phyloP scores from a whole-genome alignment of 495 filamentous ascomycete species.

The Lentithecium fluviatile region DNA sequence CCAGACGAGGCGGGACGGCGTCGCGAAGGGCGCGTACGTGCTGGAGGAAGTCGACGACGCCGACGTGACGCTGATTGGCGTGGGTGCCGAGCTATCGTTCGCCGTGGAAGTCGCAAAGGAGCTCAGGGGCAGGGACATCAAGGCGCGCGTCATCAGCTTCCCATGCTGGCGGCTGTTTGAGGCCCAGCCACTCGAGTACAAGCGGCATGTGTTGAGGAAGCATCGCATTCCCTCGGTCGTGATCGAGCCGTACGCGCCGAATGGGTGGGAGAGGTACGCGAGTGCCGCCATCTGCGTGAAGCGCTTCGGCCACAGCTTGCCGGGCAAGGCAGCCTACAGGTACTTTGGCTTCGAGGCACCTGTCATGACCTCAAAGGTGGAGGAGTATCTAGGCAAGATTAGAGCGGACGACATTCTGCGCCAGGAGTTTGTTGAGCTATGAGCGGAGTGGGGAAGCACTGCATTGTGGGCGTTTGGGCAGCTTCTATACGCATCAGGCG shows the following conservation, averaged over 20 bases:
- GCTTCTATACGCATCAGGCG: neutral
- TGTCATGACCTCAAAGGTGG: constrained; percentile 49
- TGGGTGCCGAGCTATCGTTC: constrained; percentile 51
- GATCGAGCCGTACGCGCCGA: constrained; percentile 56
- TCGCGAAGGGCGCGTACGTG: constrained; percentile 51
- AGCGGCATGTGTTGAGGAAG: constrained; percentile 44
- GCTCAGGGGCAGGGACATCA: constrained; percentile 42
- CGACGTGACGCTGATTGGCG: constrained; percentile 51
- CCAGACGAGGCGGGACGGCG: constrained; percentile 45
- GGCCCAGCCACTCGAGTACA: constrained; percentile 52
- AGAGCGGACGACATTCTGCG: constrained; percentile 5
- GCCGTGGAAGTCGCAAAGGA: constrained; percentile 45
- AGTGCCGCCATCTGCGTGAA: constrained; percentile 52
- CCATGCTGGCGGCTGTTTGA: constrained; percentile 57
- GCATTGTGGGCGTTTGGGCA: too few relatives aligned
- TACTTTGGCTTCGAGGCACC: constrained; percentile 54
- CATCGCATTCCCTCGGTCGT: constrained; percentile 49
- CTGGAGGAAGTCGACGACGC: constrained; percentile 47
- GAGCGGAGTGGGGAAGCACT: neutral
- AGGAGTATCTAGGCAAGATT: constrained; percentile 46
- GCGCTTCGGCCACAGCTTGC: constrained; percentile 53
- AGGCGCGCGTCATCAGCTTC: constrained; percentile 54
- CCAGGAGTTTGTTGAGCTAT: constrained; percentile 10
- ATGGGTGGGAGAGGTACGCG: constrained; percentile 61
- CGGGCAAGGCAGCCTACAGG: constrained; percentile 53